Base-by-base conservation (phyloP, 768 basidiomycete genomes). In the Artomyces pyxidatus region DNA sequence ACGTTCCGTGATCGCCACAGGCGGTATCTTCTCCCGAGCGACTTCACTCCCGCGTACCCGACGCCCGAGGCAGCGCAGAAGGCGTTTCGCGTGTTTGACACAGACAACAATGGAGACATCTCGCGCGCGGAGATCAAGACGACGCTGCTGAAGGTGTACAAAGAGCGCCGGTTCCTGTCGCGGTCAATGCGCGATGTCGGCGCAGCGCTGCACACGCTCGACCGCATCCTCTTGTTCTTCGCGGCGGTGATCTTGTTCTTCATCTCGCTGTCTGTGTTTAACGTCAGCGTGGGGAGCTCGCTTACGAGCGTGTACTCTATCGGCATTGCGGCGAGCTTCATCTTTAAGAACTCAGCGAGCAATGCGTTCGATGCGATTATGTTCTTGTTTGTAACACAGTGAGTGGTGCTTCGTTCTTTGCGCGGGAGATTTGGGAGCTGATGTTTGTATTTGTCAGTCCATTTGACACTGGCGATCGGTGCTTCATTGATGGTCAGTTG, bases 321-420 rank as follows among this genome's bases (percentile, higher is more conserved):
- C 56, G 77, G 71, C 11, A 77, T 90, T 50, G 88, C 82, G 5
- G 78, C 78, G 9, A 87, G 85, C 61, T 90, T 90, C 58, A 74
- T 90, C 55, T 90, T 90, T 73, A 88, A 86, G 68, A 77, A 71
- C 54, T 65, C 86, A 4, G 83, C 86, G 19, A 79, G 81, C 52
- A 74, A 67, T 47, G 81, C 81, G 16, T 90, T 90, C 58, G 86
- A 88, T 63, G 74, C 85, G 23, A 82, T 88, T 58, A 83, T 88
- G 75, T 85, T 90, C 62, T 63, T 88, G 54, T 88, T 88, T 60
- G 85, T 88, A 35, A 83, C 85, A 3, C 88, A 90, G 85, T 87
- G 53, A 55, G 85, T 69, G n/a, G 10, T 26, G n/a, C 29, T 21
- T 16, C 37, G 7, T 22, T 38, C 4, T 39, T 28, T 40, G n/a